phyloP scores from a whole-genome alignment of 208 protist species.

The Trypanosoma mega region DNA sequence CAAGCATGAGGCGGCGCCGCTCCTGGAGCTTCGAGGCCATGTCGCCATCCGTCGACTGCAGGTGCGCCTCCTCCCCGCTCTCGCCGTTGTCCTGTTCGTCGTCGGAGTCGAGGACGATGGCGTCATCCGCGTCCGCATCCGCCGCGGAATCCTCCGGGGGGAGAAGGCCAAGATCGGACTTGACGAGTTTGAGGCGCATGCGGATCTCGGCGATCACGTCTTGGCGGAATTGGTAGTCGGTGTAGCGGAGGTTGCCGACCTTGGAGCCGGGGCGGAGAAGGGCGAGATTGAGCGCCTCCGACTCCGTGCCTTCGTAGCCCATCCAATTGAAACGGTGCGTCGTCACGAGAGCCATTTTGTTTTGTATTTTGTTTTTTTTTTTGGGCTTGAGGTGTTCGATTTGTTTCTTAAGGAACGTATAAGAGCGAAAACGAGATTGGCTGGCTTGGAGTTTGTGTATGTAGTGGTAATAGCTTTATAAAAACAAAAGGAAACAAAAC shows the following conservation, averaged over 20 bases:
- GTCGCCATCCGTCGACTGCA: conserved; percentile 14
- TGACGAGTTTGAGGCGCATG: conserved; percentile 71
- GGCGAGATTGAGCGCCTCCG: conserved; percentile 40
- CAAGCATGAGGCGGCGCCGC: conserved; percentile 19
- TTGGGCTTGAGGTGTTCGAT: neutral
- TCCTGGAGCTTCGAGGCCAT: conserved; percentile 40
- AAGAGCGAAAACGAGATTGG: neutral
- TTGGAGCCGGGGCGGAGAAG: conserved; percentile 38
- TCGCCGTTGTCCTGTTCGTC: conserved; percentile 21
- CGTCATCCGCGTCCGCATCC: conserved; percentile 33
- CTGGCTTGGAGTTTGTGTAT: neutral
- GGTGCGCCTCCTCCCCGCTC: conserved; percentile 10
- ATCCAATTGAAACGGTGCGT: conserved; percentile 88
- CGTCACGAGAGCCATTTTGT: conserved; percentile 41
- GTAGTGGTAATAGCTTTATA: no score
- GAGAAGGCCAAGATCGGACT: conserved; percentile 73
- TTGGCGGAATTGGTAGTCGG: conserved; percentile 62
- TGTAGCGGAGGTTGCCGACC: conserved; percentile 29
- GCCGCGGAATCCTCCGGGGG: conserved; percentile 59
- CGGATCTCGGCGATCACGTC: conserved; percentile 55
- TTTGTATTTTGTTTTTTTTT: neutral
- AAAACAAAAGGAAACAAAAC: no score
- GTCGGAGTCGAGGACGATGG: conserved; percentile 7
- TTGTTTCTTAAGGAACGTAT: neutral
- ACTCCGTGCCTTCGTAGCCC: conserved; percentile 79